Base-by-base conservation (phyloP, 768 basidiomycete genomes). In the Hebeloma cylindrosporum region DNA sequence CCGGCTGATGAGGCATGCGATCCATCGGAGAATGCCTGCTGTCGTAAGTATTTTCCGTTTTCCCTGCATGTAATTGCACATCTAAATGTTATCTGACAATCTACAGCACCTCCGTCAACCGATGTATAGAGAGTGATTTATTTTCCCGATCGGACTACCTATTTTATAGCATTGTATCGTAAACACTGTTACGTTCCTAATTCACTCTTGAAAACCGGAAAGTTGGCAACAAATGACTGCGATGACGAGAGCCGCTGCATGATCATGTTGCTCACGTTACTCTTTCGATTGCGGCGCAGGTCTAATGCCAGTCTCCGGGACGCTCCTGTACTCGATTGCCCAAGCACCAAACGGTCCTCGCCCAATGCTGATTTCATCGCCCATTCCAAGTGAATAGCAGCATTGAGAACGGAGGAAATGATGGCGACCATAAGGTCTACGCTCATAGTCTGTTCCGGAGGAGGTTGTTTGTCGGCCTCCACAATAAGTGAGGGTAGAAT, bases 21-120 rank as follows among this genome's bases (percentile, higher is more conserved):
- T 55, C 81, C 82, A 10, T 61, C 63, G 21, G 82, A 88, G 57
- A 82, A 88, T 50, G 79, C 85, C 1, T 91, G 88, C 61, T 91
- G 88, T 61, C 88, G 87, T 89, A 62, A 70, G 87, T 78, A 34
- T 25, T 26, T 37, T 9, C 34, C 39, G 38, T 35, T 41, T 25
- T 43, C 36, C 32, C 47, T 11, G 41, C 22, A 16, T 36, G 43
- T 35, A 9, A n/a, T n/a, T n/a, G n/a, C 10, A 38, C 22, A 26
- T 30, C 31, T 40, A 43, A 37, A 39, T 30, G 42, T 44, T 40
- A 37, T 45, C 21, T 45, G 11, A 45, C 29, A 31, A 37, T 27
- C 48, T 46, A 17, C 49, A 79, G 76, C 81, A 26, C 80, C 80
- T 25, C 70, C 73, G 4, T 23, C 67, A 13, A 48, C 61, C 2